Conservation (phyloP, 2,329 filamentous ascomycete genomes). For the Fusarium cicatricum region DNA sequence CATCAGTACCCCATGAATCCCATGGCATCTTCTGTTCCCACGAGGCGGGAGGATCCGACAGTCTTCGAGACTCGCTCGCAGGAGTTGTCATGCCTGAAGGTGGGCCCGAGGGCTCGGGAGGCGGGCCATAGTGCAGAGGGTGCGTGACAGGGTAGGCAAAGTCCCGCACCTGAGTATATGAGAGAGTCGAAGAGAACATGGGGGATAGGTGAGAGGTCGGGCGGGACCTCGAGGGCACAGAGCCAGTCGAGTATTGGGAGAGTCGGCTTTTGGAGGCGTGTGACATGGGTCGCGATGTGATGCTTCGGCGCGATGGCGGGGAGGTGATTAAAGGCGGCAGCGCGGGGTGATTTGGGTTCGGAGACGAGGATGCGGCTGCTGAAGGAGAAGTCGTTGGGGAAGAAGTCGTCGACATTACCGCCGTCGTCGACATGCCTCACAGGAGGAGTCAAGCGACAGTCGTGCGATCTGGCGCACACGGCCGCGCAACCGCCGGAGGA, state of each 20-base stretch:
- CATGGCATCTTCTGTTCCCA: conserved; percentile 76
- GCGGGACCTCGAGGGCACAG: conserved; percentile 74
- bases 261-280: conserved; percentile 82
- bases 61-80: conserved; percentile 77
- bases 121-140: conserved; percentile 93
- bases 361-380: conserved; percentile 54
- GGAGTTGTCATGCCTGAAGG: conserved; percentile 86
- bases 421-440: conserved; percentile 52
- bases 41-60: conserved; percentile 81
- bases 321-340: conserved; percentile 67
- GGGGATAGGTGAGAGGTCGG: conserved; percentile 85
- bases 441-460: conserved; percentile 36
- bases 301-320: conserved; percentile 65
- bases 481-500: conserved; percentile 40
- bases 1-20: conserved; percentile 63
- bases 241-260: conserved; percentile 82
- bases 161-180: conserved; percentile 92
- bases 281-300: conserved; percentile 71
- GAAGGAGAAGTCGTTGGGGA: conserved; percentile 63
- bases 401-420: conserved; percentile 66
- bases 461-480: conserved; percentile 44
- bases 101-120: conserved; percentile 74
- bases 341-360: conserved; percentile 61
- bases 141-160: conserved; percentile 89
- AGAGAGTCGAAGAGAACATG: conserved; percentile 82